Conservation (phyloP, 257 asterid genomes). For the Verbascum thapsus region DNA sequence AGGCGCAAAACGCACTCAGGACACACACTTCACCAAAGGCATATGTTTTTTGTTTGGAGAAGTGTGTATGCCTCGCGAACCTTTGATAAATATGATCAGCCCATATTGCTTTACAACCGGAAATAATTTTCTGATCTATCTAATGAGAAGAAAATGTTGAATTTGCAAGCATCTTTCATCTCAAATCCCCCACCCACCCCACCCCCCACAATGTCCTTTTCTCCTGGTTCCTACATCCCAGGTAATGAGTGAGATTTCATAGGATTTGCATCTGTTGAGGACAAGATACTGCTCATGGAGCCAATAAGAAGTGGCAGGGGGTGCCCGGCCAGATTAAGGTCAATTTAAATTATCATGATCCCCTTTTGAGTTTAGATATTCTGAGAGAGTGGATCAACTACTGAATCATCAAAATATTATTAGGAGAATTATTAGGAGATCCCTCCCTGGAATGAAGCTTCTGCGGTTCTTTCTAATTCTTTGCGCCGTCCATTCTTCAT, state of each 20-base stretch:
- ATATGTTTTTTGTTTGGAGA: not conserved
- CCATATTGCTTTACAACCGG: too few species aligned
- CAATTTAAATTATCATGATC: conserved; percentile 1
- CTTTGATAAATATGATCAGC: too few species aligned
- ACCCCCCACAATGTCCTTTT: too few species aligned
- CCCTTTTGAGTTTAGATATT: not conserved
- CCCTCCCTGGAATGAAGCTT: conserved; percentile 3
- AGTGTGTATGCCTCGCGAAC: not conserved
- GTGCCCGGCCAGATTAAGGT: not conserved
- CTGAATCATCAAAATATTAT: not conserved
- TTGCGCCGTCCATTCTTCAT: conserved; percentile 9
- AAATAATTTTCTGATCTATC: too few species aligned
- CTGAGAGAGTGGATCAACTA: not conserved
- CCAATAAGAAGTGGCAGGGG: not conserved
- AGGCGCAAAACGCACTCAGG: not conserved
- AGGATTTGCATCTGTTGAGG: too few species aligned
- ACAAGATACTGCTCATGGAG: too few species aligned
- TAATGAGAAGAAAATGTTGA: too few species aligned
- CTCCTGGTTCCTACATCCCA: too few species aligned
- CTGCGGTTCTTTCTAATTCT: conserved; percentile 8
- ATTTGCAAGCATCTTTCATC: too few species aligned
- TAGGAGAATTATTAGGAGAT: too few species aligned
- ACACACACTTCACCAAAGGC: not conserved
- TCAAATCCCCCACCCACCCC: too few species aligned
- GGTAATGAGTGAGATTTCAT: too few species aligned